Conservation (phyloP, 2,329 filamentous ascomycete genomes). For the Microcyclosporella mali region DNA sequence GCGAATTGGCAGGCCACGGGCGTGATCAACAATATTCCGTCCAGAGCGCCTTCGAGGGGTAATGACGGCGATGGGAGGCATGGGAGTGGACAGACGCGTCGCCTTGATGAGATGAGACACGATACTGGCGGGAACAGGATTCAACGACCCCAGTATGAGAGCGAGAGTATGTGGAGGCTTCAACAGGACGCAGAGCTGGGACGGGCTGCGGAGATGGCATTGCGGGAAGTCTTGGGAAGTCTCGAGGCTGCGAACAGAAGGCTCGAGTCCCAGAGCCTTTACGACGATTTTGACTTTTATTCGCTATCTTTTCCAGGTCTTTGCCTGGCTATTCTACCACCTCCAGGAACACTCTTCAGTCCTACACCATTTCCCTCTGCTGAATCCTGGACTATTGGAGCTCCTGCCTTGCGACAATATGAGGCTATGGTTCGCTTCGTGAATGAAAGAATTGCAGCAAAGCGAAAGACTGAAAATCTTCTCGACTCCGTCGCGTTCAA, state of each 20-base stretch:
- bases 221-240: conserved; percentile 75
- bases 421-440: conserved; percentile 52
- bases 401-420: conserved; percentile 67
- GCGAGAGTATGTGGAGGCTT: conserved; percentile 43
- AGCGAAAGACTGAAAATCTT: conserved; percentile 28
- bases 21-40: conserved; percentile 67
- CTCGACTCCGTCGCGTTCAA: conserved; percentile 60
- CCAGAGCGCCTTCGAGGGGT: conserved; percentile 22
- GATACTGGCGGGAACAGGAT: conserved; percentile 21
- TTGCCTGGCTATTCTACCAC: conserved; percentile 71
- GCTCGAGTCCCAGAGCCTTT: conserved; percentile 38
- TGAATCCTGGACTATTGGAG: conserved; percentile 73
- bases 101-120: conserved; percentile 25
- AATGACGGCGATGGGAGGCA: conserved; percentile 12
- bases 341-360: conserved; percentile 76
- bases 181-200: conserved; percentile 70
- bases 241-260: conserved; percentile 73
- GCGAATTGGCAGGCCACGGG: conserved; percentile 71
- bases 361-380: conserved; percentile 70
- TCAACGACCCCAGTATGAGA: conserved; percentile 52
- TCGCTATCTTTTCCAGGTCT: conserved; percentile 80
- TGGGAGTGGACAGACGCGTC: conserved; percentile 22
- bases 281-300: conserved; percentile 73
- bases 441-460: conserved; percentile 28
- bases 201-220: conserved; percentile 73